Conservation (phyloP, 2,329 filamentous ascomycete genomes). For the Chaetoscypha palmicola region DNA sequence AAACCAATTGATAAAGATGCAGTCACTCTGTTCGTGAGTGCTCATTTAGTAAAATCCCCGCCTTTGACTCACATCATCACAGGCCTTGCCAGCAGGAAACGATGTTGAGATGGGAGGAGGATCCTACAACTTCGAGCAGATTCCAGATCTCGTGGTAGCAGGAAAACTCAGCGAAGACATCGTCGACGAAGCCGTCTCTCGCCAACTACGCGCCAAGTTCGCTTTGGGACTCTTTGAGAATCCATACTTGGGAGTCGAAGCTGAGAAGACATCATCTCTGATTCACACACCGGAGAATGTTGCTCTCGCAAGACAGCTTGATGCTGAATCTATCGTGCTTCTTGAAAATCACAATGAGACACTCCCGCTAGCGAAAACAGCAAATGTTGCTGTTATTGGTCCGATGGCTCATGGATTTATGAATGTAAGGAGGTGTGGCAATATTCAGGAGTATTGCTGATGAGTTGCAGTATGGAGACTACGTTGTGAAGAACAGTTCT, state of each 20-base stretch:
- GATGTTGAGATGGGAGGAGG: slow-evolving; percentile 74
- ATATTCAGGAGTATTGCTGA: slow-evolving; percentile 5
- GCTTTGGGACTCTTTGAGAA: slow-evolving; percentile 64
- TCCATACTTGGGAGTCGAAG: slow-evolving; percentile 53
- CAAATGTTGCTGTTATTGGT: slow-evolving; percentile 66
- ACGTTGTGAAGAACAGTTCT: slow-evolving; percentile 59
- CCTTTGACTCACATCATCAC: background rate
- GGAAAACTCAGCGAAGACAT: slow-evolving; percentile 52
- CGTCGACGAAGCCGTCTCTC: slow-evolving; percentile 60
- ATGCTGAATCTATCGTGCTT: slow-evolving; percentile 71
- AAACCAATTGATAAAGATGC: slow-evolving; percentile 57
- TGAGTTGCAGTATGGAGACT: slow-evolving; percentile 59
- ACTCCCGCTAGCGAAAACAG: slow-evolving; percentile 58
- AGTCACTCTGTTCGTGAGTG: slow-evolving; percentile 48
- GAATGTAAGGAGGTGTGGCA: slow-evolving; percentile 45
- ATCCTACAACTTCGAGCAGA: slow-evolving; percentile 61
- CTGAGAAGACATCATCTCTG: slow-evolving; percentile 46
- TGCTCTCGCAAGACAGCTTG: slow-evolving; percentile 63
- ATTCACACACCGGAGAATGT: slow-evolving; percentile 65
- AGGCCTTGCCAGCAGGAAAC: slow-evolving; percentile 59
- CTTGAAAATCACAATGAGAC: slow-evolving; percentile 67
- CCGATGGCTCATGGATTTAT: slow-evolving; percentile 67
- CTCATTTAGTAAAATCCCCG: background rate
- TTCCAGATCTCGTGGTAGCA: slow-evolving; percentile 55
- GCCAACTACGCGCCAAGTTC: slow-evolving; percentile 63